A percentile compares a stretch with the other conserved stretches of the same genome.
These are phyloP conservation scores for Apostasia shenzhenica DNA, from an alignment of 106 monocot species.

Conservation along the genomic window DNA sequence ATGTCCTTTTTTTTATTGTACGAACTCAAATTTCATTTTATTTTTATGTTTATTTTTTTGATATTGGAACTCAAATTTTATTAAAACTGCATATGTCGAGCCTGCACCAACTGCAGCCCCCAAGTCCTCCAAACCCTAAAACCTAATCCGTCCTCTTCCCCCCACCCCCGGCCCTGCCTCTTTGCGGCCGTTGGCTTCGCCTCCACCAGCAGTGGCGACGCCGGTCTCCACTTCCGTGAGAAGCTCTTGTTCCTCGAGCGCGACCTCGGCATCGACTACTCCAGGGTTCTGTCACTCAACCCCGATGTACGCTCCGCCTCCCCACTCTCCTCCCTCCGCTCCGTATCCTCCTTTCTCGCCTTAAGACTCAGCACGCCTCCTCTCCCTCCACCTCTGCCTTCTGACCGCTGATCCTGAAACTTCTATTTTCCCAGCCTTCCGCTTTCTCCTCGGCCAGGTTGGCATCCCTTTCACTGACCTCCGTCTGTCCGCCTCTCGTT, in stretches of 20 bases:
- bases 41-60: no score
- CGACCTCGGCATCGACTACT: conserved; percentile 37
- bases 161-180: not conserved
- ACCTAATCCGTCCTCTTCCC: not conserved
- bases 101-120: not conserved
- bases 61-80: no score
- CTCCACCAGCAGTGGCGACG: conserved; percentile 15
- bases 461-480: conserved; percentile 32
- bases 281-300: conserved; percentile 43
- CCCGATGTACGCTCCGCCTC: conserved; percentile 53
- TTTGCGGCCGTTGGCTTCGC: not conserved
- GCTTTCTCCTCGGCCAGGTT: conserved; percentile 35
- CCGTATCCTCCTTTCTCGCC: conserved; percentile 22
- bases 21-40: no score
- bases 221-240: conserved; percentile 52
- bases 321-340: conserved; percentile 26
- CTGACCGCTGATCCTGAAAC: conserved; percentile 49
- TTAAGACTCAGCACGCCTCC: conserved; percentile 42
- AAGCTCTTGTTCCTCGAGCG: conserved; percentile 49
- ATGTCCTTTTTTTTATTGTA: no score
- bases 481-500: conserved; percentile 39
- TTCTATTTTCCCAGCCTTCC: conserved; percentile 37
- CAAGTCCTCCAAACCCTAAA: not conserved
- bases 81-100: no score
- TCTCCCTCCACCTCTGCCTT: conserved; percentile 46